phyloP scores from a whole-genome alignment of 129 eudicot genomes.

The Ambrosia artemisiifolia region DNA sequence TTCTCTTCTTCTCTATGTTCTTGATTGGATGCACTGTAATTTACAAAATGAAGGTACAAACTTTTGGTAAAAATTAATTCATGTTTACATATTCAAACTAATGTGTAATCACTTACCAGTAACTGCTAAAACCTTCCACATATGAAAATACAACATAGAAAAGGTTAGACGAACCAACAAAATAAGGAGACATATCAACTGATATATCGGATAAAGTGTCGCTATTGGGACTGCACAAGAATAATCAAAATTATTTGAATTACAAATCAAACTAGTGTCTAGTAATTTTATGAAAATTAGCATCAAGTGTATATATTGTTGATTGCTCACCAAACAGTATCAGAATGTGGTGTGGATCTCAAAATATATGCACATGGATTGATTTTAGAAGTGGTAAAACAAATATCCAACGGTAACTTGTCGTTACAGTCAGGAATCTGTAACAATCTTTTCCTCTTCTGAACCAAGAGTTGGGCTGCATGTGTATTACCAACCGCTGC shows the following conservation, averaged over 20 bases:
- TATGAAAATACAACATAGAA: not conserved
- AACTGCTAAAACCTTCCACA: conserved; percentile 7
- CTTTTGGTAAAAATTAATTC: not conserved
- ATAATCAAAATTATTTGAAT: no score
- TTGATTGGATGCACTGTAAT: not conserved
- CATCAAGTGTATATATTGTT: no score
- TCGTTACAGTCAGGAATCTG: no score
- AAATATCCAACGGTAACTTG: not conserved
- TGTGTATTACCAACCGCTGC: conserved; percentile 17
- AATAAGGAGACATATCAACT: conserved; percentile 12
- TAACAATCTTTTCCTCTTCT: no score
- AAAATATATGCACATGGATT: conserved; percentile 7
- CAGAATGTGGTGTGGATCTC: no score
- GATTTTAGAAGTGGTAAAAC: not conserved
- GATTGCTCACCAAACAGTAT: no score
- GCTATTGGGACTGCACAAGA: conserved; percentile 1
- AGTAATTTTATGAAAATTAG: no score
- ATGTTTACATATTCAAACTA: no score
- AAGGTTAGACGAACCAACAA: not conserved
- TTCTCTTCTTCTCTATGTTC: conserved; percentile 2
- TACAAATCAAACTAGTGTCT: no score
- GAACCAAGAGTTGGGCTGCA: conserved; percentile 10
- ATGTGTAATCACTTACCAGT: not conserved
- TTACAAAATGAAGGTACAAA: not conserved
- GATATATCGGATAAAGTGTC: not conserved